Evolutionary conservation across 257 asterid species (phyloP).

Genomic region (Petunia secreta): DNA sequence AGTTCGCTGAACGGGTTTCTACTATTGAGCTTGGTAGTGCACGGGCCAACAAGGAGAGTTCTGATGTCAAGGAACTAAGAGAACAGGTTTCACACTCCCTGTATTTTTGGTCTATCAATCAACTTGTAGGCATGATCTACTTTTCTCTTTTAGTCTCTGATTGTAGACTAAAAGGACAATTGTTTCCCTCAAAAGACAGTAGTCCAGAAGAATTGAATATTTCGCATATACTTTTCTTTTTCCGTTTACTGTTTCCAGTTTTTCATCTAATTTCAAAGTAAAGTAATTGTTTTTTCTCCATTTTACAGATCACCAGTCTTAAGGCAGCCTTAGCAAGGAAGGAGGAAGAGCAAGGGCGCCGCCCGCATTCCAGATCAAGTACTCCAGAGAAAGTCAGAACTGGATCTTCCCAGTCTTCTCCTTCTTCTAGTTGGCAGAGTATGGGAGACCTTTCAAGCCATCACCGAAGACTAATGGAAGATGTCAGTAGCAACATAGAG

Average conservation of each 20-base stretch:
- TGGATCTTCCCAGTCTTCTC: conserved; percentile 50
- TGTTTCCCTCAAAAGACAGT: neutral
- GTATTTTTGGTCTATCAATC: conserved; percentile 2
- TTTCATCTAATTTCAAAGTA: conserved; percentile 20
- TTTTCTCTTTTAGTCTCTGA: neutral
- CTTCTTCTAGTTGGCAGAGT: conserved; percentile 52
- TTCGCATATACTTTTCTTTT: neutral
- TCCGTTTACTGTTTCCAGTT: neutral
- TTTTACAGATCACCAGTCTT: conserved; percentile 62
- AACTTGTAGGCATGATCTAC: conserved; percentile 10
- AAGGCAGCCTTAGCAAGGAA: conserved; percentile 72
- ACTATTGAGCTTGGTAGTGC: conserved; percentile 84
- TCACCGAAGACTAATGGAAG: conserved; percentile 27
- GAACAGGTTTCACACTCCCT: conserved; percentile 62
- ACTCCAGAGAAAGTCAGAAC: conserved; percentile 56
- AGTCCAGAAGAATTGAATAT: conserved; percentile 7
- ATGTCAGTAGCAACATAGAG: conserved; percentile 31
- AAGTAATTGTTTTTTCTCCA: conserved; percentile 5
- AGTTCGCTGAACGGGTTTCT: conserved; percentile 91
- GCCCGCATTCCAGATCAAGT: conserved; percentile 38
- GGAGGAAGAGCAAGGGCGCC: conserved; percentile 49
- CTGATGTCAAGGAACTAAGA: conserved; percentile 75
- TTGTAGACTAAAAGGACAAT: neutral
- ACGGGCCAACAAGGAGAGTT: conserved; percentile 66
- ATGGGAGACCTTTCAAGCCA: conserved; percentile 21